phyloP scores from a whole-genome alignment of 2,329 filamentous ascomycete species.

The Fusarium buharicum region DNA sequence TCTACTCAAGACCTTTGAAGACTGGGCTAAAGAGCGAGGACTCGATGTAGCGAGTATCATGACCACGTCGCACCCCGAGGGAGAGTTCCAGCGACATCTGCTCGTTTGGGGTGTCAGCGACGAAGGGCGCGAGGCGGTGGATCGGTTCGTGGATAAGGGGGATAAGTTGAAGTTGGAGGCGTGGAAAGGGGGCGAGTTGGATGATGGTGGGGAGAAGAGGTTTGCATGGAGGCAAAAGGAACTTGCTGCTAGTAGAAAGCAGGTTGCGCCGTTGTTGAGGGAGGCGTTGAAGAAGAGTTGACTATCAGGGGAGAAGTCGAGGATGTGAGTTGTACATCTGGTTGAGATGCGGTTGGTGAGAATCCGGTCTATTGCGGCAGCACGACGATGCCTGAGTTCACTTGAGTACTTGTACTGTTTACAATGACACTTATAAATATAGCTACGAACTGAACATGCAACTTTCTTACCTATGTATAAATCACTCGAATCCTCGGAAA shows the following conservation, averaged over 20 bases:
- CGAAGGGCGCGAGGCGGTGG: conserved; percentile 60
- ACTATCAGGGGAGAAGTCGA: conserved; percentile 18
- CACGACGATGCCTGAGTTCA: too few species aligned
- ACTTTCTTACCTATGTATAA: too few species aligned
- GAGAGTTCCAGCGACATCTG: conserved; percentile 71
- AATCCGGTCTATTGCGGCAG: too few species aligned
- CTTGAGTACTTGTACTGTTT: too few species aligned
- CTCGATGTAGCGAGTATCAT: conserved; percentile 75
- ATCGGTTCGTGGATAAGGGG: conserved; percentile 62
- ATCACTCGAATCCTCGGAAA: too few species aligned
- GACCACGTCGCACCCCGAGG: conserved; percentile 69
- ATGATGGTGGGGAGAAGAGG: conserved; percentile 59
- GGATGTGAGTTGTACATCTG: conserved; percentile 13
- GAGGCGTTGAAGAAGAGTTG: conserved; percentile 59
- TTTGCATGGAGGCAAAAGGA: conserved; percentile 74
- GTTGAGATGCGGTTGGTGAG: too few species aligned
- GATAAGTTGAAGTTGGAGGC: conserved; percentile 65
- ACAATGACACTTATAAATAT: too few species aligned
- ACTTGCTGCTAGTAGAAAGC: conserved; percentile 71
- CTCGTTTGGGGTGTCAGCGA: conserved; percentile 71
- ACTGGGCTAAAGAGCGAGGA: conserved; percentile 65
- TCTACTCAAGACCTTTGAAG: conserved; percentile 60
- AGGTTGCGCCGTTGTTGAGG: conserved; percentile 74
- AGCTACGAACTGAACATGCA: too few species aligned
- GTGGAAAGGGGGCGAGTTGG: conserved; percentile 63